Evolutionary conservation across 129 eudicot genomes (phyloP).

Genomic region (Pittosporum tobira): DNA sequence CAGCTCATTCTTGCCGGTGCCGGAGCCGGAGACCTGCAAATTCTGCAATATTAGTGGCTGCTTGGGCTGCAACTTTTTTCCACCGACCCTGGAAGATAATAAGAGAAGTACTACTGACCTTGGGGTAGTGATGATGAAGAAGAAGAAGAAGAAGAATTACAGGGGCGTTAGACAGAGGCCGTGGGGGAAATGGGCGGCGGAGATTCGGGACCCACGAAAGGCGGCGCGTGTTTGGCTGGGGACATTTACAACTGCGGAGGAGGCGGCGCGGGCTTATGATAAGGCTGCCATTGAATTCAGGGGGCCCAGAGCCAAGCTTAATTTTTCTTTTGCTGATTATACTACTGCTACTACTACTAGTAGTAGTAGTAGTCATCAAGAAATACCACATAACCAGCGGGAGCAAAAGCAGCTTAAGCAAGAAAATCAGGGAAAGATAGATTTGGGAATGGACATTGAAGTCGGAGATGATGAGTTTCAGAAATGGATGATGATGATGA

Average conservation of each 20-base stretch:
- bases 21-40: constrained; percentile 33
- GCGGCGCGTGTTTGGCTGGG: constrained; percentile 53
- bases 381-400: neutral
- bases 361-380: too few species aligned
- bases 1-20: constrained; percentile 7
- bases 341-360: too few species aligned
- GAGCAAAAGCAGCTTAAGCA: neutral
- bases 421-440: neutral
- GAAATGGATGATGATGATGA: constrained; percentile 52
- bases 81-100: neutral
- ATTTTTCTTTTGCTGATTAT: constrained; percentile 31
- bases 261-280: constrained; percentile 42
- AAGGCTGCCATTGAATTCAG: constrained; percentile 34
- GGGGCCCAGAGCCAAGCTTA: constrained; percentile 38
- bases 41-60: constrained; percentile 53
- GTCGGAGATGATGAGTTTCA: constrained; percentile 45
- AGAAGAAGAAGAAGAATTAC: constrained; percentile 62
- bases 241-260: constrained; percentile 41
- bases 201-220: constrained; percentile 40
- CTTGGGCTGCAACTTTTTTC: constrained; percentile 56
- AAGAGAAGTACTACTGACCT: neutral
- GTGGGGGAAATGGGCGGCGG: constrained; percentile 58
- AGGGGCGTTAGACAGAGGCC: constrained; percentile 50
- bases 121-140: constrained; percentile 15
- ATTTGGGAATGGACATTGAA: constrained; percentile 11